phyloP scores from a whole-genome alignment of 73 alveolate species.

The Tetrahymena borealis region DNA sequence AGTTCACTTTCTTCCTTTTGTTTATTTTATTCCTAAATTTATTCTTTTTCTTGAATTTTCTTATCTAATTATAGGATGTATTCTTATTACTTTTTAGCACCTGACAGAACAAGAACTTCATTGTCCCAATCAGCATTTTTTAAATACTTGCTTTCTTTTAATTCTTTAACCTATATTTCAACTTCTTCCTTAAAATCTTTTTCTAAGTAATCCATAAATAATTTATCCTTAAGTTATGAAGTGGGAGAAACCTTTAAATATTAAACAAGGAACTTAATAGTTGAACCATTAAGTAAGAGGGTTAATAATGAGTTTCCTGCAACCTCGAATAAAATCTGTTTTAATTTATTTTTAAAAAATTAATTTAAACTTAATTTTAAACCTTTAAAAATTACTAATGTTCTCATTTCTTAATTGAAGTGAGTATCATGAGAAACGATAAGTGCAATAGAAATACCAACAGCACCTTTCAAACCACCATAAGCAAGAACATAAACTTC shows the following conservation, averaged over 20 bases:
- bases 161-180: not conserved
- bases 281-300: constrained; percentile 51
- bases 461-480: constrained; percentile 69
- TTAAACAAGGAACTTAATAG: constrained; percentile 1
- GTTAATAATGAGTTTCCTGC: constrained; percentile 54
- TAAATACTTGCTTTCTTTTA: constrained; percentile 15
- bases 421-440: constrained; percentile 49
- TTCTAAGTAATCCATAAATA: constrained; percentile 26
- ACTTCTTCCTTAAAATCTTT: constrained; percentile 35
- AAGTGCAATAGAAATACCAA: constrained; percentile 52
- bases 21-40: constrained; percentile 7
- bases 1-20: not conserved
- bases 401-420: constrained; percentile 34
- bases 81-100: constrained; percentile 24
- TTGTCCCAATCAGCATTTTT: constrained; percentile 43
- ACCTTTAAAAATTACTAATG: not conserved
- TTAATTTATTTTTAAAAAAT: not conserved
- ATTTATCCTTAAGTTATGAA: constrained; percentile 15
- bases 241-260: constrained; percentile 12
- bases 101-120: constrained; percentile 34
- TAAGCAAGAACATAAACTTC: constrained; percentile 43
- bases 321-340: constrained; percentile 35
- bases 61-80: constrained; percentile 5
- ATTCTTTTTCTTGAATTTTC: constrained; percentile 12
- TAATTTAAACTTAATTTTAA: not conserved